phyloP scores from a whole-genome alignment of 192 early-diverging fungal species.

The Entomortierella chlamydospora region DNA sequence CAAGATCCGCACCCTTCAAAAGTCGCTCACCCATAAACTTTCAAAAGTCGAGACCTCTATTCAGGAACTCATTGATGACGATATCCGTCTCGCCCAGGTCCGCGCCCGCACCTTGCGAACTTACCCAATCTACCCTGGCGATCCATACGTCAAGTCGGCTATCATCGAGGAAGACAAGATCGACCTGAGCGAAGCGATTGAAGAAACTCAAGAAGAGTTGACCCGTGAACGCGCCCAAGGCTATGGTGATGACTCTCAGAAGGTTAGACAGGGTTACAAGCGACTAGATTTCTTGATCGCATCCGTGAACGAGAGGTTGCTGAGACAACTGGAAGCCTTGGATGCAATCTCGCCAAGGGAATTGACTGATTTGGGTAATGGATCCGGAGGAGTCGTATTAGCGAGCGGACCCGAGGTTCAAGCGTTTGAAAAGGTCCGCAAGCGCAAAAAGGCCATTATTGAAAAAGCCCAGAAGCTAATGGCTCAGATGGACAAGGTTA shows the following conservation, averaged over 20 bases:
- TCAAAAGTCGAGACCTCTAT: conserved; percentile 21
- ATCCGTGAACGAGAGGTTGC: conserved; percentile 26
- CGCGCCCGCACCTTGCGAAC: conserved; percentile 29
- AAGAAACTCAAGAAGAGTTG: conserved; percentile 37
- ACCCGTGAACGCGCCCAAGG: conserved; percentile 34
- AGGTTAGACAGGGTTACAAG: conserved; percentile 44
- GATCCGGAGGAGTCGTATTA: conserved; percentile 20
- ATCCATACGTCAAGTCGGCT: conserved; percentile 18
- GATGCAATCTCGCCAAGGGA: conserved; percentile 48
- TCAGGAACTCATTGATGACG: conserved; percentile 14
- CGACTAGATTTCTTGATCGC: conserved; percentile 39
- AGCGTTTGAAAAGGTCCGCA: conserved; percentile 48
- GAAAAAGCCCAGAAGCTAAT: conserved; percentile 38
- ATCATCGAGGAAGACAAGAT: conserved; percentile 30
- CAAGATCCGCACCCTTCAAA: conserved; percentile 24
- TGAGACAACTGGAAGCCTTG: conserved; percentile 29
- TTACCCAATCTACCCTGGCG: conserved; percentile 20
- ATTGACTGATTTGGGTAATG: conserved; percentile 46
- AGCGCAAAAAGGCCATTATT: conserved; percentile 28
- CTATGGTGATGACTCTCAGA: conserved; percentile 20
- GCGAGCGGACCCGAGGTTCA: conserved; percentile 26
- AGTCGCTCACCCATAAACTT: conserved; percentile 17
- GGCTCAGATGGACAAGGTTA: conserved; percentile 40
- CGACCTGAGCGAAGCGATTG: conserved; percentile 10
- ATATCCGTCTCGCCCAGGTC: conserved; percentile 45